phyloP scores from a whole-genome alignment of 495 filamentous ascomycete genomes.

The Hypoxylon perforatum region DNA sequence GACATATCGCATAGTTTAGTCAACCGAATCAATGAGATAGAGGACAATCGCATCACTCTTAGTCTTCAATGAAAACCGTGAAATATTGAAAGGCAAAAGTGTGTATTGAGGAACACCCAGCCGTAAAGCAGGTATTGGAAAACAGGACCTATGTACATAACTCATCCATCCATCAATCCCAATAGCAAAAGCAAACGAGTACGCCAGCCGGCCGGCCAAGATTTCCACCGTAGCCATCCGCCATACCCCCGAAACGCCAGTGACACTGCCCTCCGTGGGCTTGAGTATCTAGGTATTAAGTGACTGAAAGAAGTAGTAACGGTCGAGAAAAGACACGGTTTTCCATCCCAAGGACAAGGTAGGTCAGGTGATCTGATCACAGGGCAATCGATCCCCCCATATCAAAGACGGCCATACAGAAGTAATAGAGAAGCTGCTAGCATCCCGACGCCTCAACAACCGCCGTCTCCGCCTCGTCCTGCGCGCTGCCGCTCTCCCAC shows the following conservation, averaged over 20 bases:
- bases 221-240: slow-evolving; percentile 5
- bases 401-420: too few species aligned
- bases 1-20: too few species aligned
- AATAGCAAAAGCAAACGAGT: slow-evolving; percentile 13
- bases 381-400: background rate
- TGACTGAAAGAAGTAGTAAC: slow-evolving; percentile 16
- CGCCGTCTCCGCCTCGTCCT: slow-evolving; percentile 55
- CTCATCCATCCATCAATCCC: background rate
- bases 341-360: too few species aligned
- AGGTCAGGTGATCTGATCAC: too few species aligned
- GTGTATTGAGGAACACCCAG: slow-evolving; percentile 2
- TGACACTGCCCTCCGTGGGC: slow-evolving; percentile 7
- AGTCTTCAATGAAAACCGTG: background rate
- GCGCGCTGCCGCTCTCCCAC: slow-evolving; percentile 72
- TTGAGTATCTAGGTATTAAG: slow-evolving; percentile 38
- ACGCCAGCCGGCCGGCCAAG: slow-evolving; percentile 6
- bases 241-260: slow-evolving; percentile 12
- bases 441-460: slow-evolving; percentile 23
- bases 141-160: slow-evolving; percentile 29
- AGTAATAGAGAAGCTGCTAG: background rate
- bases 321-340: background rate
- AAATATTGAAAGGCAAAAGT: background rate
- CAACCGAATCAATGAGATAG: too few species aligned
- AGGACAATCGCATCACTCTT: too few species aligned
- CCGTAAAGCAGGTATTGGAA: background rate